Conservation (phyloP, 345 rosid genomes). For the Eucalyptus coolabah region DNA sequence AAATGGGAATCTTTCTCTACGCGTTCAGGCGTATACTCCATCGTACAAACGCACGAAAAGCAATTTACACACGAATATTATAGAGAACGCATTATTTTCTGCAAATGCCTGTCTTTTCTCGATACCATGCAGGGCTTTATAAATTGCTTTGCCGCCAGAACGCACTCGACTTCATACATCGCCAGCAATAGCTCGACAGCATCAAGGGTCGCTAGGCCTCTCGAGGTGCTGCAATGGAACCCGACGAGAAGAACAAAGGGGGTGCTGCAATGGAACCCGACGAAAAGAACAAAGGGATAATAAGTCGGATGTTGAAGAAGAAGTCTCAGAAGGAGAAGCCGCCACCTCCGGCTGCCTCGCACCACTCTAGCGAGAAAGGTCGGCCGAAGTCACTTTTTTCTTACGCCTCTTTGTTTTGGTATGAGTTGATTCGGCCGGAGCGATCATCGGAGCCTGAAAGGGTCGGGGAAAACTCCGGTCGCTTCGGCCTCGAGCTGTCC, state of each 20-base stretch:
- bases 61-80: not conserved
- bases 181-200: too few species aligned
- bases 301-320: too few species aligned
- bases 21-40: not conserved
- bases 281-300: too few species aligned
- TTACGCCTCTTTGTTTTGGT: not conserved
- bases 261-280: too few species aligned
- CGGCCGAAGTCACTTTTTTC: not conserved
- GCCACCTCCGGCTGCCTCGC: not conserved
- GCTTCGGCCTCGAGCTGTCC: not conserved
- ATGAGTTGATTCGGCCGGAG: not conserved
- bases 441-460: not conserved
- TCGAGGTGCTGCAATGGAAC: too few species aligned
- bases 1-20: not conserved
- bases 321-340: too few species aligned
- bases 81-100: not conserved
- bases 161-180: not conserved
- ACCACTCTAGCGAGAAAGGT: not conserved
- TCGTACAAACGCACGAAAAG: not conserved
- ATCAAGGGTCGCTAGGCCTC: too few species aligned
- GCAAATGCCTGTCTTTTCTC: not conserved
- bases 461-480: not conserved
- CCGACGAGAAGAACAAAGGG: too few species aligned
- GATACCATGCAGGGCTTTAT: not conserved
- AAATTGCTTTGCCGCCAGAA: not conserved